Base-by-base conservation (phyloP, 2,329 filamentous ascomycete genomes). In the Sclerotinia glacialis region DNA sequence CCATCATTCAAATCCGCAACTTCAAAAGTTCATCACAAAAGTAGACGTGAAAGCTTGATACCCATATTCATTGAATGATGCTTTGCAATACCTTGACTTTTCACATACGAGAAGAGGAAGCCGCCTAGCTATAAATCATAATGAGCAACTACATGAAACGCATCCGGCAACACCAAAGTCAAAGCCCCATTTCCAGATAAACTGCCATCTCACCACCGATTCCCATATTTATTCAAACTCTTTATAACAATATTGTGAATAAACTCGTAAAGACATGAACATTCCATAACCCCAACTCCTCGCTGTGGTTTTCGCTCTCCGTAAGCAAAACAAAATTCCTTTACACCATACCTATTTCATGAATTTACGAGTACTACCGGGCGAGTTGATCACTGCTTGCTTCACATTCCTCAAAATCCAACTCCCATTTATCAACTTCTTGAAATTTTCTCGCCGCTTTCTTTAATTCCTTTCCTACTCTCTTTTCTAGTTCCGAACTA, bases 361-460 rank as follows among this genome's bases (percentile, higher is more conserved):
- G 37, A 23, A 49, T 23, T n/a, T 28, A 34, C 34, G 31, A 40
- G 23, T 11, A 49, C 44, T 61, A 61, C 16, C 58, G 44, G 9
- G 58, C 58, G 26, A 61, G 44, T 21, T 61, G 55, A 53, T 66
- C 64, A 67, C 82, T 83, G 68, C 81, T 81, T 75, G 84, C 82
- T 28, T 81, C 82, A 59, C 86, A 81, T 71, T 87, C 86, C 78
- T 90, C 88, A 76, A 85, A 90, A 61, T 86, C 85, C 68, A 90
- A 78, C 77, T 88, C 82, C 86, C 87, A 90, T 77, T 83, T 80
- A 75, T 90, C 88, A 50, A 90, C 88, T 77, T 90, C 87, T 75
- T 84, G 82, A 72, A 90, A 90, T 77, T 89, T 89, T 74, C 80
- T 82, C 12, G 80, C 80, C 50, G 86, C 85, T 60, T 81, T 79